Evolutionary conservation across 371 early-diverging fungal genomes (phyloP).

Genomic region (Smittium culicis): DNA sequence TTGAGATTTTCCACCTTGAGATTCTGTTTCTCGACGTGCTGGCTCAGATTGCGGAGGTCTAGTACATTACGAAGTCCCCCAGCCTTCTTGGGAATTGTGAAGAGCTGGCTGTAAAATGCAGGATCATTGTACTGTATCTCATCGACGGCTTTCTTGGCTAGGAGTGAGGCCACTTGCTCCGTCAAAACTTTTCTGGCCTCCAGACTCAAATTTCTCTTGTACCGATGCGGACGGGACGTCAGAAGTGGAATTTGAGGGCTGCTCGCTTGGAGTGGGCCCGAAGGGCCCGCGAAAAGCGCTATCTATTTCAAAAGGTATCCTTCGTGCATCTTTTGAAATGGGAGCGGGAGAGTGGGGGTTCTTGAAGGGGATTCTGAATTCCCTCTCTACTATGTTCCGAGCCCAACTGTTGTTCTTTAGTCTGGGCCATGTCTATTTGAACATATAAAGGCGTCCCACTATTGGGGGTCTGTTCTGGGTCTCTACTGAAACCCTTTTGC

Average conservation of each 20-base stretch:
- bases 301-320: too few relatives aligned
- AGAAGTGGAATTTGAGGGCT: too few relatives aligned
- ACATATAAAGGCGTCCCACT: not conserved
- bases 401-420: not conserved
- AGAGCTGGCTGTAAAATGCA: constrained; percentile 1
- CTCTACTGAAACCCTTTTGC: not conserved
- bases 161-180: not conserved
- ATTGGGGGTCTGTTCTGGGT: not conserved
- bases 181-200: not conserved
- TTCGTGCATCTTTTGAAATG: not conserved
- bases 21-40: constrained; percentile 19
- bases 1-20: constrained; percentile 21
- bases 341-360: not conserved
- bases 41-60: constrained; percentile 22
- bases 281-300: too few relatives aligned
- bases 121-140: not conserved
- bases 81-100: not conserved
- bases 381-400: not conserved
- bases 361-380: not conserved
- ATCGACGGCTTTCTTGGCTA: not conserved
- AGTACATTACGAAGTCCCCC: constrained; percentile 4
- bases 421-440: not conserved
- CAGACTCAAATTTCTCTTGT: not conserved
- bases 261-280: too few relatives aligned
- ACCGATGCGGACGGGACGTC: too few relatives aligned